Conservation (phyloP, 345 rosid species). For the Odontarrhena argentea region DNA sequence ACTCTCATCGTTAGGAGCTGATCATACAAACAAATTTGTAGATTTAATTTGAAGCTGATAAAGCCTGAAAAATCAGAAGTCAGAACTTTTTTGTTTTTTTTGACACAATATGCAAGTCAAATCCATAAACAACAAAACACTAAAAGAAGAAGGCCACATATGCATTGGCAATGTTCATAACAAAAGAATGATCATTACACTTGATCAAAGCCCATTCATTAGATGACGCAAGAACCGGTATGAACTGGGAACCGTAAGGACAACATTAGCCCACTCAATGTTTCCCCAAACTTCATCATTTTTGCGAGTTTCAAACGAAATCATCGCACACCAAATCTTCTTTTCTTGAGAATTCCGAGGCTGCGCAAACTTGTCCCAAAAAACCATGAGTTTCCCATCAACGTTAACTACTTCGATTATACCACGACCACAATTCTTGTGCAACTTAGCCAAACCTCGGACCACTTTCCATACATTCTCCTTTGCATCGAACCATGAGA, state of each 20-base stretch:
- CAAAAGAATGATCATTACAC: constrained; percentile 30
- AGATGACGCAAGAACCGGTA: not conserved
- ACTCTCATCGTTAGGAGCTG: no score
- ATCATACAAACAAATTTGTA: no score
- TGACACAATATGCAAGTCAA: no score
- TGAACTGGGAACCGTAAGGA: constrained; percentile 6
- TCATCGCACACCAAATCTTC: constrained; percentile 18
- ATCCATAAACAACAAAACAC: no score
- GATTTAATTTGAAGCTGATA: no score
- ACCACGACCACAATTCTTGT: constrained; percentile 2
- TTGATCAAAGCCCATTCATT: not conserved
- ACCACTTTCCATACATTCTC: not conserved
- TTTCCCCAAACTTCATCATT: constrained; percentile 17
- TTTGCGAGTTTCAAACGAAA: constrained; percentile 3
- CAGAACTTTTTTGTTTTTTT: no score
- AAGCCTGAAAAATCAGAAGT: no score
- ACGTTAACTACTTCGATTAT: not conserved
- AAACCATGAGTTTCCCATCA: constrained; percentile 4
- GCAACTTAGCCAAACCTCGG: constrained; percentile 12
- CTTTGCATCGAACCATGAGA: constrained; percentile 15
- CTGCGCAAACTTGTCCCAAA: constrained; percentile 13
- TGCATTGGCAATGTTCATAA: no score
- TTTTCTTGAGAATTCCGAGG: not conserved
- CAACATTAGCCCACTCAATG: constrained; percentile 8
- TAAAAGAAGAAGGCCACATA: no score